A percentile compares a stretch with the other conserved stretches of the same genome.
These are phyloP conservation scores for Gyrodon lividus DNA, from an alignment of 768 basidiomycete species.

Conservation along the genomic window DNA sequence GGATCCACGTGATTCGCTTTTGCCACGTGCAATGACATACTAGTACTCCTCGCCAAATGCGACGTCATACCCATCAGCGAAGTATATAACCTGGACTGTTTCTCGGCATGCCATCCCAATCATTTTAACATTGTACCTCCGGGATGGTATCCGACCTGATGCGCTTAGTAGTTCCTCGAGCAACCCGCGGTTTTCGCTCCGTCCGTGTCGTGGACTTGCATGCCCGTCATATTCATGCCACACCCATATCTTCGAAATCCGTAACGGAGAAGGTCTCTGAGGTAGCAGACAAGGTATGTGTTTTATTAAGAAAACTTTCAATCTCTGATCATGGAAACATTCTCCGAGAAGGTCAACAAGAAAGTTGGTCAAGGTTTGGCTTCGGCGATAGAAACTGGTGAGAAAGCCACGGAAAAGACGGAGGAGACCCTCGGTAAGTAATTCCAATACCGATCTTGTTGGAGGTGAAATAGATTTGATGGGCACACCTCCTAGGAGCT, in stretches of 20 bases:
- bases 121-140: neutral
- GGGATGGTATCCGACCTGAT: neutral
- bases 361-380: conserved; percentile 40
- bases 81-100: neutral
- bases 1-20: conserved; percentile 2
- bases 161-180: neutral
- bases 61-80: conserved; percentile 1
- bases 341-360: conserved; percentile 37
- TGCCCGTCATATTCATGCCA: conserved; percentile 28
- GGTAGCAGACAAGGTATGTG: conserved; percentile 36
- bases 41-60: neutral
- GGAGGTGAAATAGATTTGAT: neutral
- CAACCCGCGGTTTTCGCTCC: neutral
- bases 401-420: conserved; percentile 37
- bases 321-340: neutral
- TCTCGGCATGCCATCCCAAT: neutral
- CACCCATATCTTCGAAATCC: conserved; percentile 32
- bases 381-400: conserved; percentile 41
- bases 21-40: conserved; percentile 8
- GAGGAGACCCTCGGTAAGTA: conserved; percentile 36
- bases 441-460: neutral
- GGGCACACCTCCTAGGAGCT: neutral
- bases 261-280: conserved; percentile 41
- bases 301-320: neutral
- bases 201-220: neutral